Conservation (phyloP, 805 yeast species). For the Komagataella populi region DNA sequence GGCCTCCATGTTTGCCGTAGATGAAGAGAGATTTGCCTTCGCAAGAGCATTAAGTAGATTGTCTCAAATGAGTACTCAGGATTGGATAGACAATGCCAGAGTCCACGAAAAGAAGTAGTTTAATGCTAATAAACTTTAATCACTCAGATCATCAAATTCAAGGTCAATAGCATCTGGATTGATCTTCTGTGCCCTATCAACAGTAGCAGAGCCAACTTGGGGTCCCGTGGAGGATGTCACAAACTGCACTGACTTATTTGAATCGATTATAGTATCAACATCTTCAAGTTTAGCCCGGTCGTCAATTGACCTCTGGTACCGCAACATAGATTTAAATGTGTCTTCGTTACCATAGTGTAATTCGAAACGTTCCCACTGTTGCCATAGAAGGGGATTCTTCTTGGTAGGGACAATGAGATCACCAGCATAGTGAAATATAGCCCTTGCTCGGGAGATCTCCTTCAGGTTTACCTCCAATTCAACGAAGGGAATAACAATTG, state of each 20-base stretch:
- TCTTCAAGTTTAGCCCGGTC: conserved; percentile 8
- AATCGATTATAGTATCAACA: conserved; percentile 7
- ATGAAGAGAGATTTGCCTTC: conserved; percentile 93
- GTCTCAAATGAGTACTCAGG: conserved; percentile 86
- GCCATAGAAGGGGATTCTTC: conserved; percentile 33
- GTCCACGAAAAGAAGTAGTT: neutral
- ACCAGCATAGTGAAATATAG: conserved; percentile 42
- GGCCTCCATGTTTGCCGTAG: conserved; percentile 72
- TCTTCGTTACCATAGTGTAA: conserved; percentile 55
- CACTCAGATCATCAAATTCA: conserved; percentile 22
- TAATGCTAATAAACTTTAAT: neutral
- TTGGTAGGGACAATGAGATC: conserved; percentile 18
- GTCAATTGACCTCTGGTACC: conserved; percentile 33
- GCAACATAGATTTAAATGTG: conserved; percentile 62
- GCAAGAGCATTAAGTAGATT: conserved; percentile 88
- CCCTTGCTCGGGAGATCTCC: conserved; percentile 50
- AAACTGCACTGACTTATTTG: conserved; percentile 29
- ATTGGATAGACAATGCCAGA: conserved; percentile 55
- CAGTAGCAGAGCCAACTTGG: conserved; percentile 14
- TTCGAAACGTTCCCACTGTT: conserved; percentile 65
- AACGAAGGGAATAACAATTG: conserved; percentile 41
- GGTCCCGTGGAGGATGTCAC: conserved; percentile 27
- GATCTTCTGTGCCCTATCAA: conserved; percentile 4
- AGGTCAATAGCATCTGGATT: conserved; percentile 55
- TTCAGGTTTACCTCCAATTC: conserved; percentile 37